Evolutionary conservation across 164 flowering plant genomes (phyloP).

Genomic region (Saururus chinensis): DNA sequence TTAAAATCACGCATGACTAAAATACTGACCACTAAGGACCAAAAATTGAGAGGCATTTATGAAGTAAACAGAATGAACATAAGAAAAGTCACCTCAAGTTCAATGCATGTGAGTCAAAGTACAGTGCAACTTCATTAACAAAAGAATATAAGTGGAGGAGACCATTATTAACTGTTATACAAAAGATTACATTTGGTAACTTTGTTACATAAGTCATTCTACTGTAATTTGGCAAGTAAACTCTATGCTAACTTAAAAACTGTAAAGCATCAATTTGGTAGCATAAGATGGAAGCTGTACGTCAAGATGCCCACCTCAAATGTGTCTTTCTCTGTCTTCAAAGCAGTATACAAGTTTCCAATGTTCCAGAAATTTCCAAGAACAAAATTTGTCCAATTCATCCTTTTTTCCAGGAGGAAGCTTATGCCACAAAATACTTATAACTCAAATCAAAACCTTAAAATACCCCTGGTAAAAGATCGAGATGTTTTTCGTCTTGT

Average conservation of each 20-base stretch:
- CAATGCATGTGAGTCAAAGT: not conserved
- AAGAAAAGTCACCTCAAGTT: too few relatives aligned
- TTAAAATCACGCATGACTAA: too few relatives aligned
- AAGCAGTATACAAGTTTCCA: not conserved
- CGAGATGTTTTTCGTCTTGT: constrained; percentile 5
- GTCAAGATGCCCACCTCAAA: not conserved
- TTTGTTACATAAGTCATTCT: too few relatives aligned
- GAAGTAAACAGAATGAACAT: not conserved
- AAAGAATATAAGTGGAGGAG: not conserved
- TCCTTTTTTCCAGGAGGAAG: not conserved
- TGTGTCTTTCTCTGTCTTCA: not conserved
- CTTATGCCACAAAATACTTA: not conserved
- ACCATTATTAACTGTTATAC: not conserved
- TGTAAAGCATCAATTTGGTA: not conserved
- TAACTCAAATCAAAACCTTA: constrained; percentile 2
- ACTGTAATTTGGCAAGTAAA: not conserved
- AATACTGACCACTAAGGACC: too few relatives aligned
- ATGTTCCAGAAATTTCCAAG: not conserved
- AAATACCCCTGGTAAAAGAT: constrained; percentile 9
- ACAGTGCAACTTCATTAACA: not conserved
- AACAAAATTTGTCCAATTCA: not conserved
- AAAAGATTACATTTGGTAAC: not conserved
- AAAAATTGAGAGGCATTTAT: not conserved
- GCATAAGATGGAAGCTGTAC: not conserved
- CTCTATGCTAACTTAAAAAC: not conserved